A percentile compares a stretch with the other conserved stretches of the same genome.
phyloP scores from a whole-genome alignment of 2,329 filamentous ascomycete genomes.

The Tolypocladium album region DNA sequence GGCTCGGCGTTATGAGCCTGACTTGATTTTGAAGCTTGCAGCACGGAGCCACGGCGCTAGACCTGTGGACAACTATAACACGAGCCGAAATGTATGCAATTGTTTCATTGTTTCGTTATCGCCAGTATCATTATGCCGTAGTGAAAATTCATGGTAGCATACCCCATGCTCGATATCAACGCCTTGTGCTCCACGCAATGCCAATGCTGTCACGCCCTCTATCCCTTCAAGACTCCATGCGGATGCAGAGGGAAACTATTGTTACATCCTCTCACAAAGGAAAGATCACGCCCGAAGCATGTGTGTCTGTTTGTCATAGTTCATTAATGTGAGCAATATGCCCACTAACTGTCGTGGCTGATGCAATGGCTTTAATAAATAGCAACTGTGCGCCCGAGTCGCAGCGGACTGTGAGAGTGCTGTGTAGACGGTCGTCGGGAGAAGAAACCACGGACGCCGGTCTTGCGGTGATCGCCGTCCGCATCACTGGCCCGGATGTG shows the following conservation, averaged over 20 bases:
- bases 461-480: neutral
- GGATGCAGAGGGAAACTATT: too few species aligned
- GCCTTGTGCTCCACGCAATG: neutral
- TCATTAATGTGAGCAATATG: neutral
- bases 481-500: constrained; percentile 8
- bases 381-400: constrained; percentile 22
- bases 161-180: neutral
- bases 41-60: neutral
- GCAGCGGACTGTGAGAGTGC: constrained; percentile 22
- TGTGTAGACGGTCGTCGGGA: constrained; percentile 8
- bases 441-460: constrained; percentile 4
- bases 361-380: constrained; percentile 19
- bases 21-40: neutral
- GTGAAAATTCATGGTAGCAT: neutral
- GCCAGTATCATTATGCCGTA: neutral
- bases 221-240: neutral
- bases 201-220: neutral
- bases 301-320: neutral
- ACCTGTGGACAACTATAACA: too few species aligned
- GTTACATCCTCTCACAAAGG: neutral
- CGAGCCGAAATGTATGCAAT: neutral
- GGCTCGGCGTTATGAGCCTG: neutral
- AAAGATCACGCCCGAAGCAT: neutral
- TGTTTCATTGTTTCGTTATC: neutral
- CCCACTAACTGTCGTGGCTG: neutral